Evolutionary conservation across 1,284 basidiomycete species (phyloP), one percentile per base, ranked within the genome.

Genomic region (Microbotryum silenes-acaulis): DNA sequence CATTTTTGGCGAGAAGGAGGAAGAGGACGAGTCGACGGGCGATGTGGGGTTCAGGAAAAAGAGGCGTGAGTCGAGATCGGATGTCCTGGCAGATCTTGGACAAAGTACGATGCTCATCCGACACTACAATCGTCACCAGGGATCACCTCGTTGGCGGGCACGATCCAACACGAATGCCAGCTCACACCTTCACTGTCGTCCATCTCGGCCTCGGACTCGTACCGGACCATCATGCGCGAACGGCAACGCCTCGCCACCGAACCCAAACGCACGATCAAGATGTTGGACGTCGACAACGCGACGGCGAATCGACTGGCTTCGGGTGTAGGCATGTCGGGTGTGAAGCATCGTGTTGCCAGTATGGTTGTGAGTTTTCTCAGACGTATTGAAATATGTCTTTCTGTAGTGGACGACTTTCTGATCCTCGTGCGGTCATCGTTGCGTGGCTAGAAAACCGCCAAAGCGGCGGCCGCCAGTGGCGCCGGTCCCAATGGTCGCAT

Each of bases 161-260:
- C 63, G 0, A 68, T 72, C 31, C 64, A 69, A 21, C 73, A 74
- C 68, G 73, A 74, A 57, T 73, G 72, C 47, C 64, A 66, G 45
- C 67, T 72, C 47, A 68, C 67, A 4, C 71, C 72, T 4, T 56
- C 58, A 6, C 68, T 73, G 18, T 61, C 64, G 14, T 60, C 65
- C 8, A 55, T 59, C 33, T 63, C 61, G 23, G 65, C 76, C 33
- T 71, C 73, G 10, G 72, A 72, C 16, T 72, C 74, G 16, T 77
- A 78, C 66, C 72, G 76, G 14, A 69, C 71, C 49, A 75, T 78
- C 46, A 70, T 78, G 18, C 72, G 77, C 10, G 70, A 72, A 21
- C 69, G 77, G 3, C 71, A 74, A 21, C 59, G 70, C 27, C 75
- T 77, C 63, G 75, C 77, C 1, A 60, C 71, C 7, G 74, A 72